phyloP scores from a whole-genome alignment of 139 green algal species.

The Coccomyxa sp. region DNA sequence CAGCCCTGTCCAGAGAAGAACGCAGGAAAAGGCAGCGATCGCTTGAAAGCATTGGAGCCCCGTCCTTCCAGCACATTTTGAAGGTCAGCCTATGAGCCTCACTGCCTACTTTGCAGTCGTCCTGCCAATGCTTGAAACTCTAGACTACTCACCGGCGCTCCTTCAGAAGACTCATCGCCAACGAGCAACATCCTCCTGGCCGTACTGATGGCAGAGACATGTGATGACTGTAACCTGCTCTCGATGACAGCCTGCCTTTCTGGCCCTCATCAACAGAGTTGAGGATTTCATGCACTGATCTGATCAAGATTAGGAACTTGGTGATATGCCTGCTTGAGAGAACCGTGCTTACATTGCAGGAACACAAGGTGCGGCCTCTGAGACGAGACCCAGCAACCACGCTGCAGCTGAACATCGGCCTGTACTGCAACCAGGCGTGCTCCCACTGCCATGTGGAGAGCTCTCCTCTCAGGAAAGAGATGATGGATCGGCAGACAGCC shows the following conservation, averaged over 20 bases:
- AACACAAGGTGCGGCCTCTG: slow-evolving; percentile 39
- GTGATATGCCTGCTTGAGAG: not conserved
- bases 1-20: slow-evolving; percentile 71
- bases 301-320: not conserved
- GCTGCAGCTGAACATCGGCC: slow-evolving; percentile 95
- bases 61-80: slow-evolving; percentile 24
- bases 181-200: not conserved
- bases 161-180: not conserved
- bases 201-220: not conserved
- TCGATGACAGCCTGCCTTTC: not conserved
- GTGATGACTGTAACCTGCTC: not conserved
- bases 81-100: slow-evolving; percentile 4
- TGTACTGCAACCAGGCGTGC: slow-evolving; percentile 99
- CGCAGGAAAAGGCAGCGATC: slow-evolving; percentile 50
- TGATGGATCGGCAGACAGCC: slow-evolving; percentile 66
- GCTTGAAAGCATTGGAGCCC: slow-evolving; percentile 55
- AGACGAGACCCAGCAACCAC: slow-evolving; percentile 48
- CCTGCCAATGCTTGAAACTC: not conserved
- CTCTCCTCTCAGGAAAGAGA: slow-evolving; percentile 76
- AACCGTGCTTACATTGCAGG: slow-evolving; percentile 8
- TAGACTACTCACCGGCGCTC: not conserved
- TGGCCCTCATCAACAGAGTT: not conserved
- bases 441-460: slow-evolving; percentile 96
- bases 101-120: not conserved
- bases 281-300: not conserved